Conservation (phyloP, 108 stramenopile genomes). For the Fistulifera solaris region DNA sequence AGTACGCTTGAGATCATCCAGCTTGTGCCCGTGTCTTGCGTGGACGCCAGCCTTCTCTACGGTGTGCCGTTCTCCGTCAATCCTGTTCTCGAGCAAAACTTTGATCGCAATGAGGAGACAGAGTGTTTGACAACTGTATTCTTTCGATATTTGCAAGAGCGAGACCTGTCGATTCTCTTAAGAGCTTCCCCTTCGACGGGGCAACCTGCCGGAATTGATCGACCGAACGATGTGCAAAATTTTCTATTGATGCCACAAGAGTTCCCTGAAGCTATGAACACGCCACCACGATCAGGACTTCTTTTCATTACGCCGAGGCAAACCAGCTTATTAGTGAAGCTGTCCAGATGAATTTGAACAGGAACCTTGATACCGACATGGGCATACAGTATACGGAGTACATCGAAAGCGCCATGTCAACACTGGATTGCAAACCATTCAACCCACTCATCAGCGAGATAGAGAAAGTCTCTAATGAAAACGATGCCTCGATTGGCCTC, state of each 20-base stretch:
- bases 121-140: not conserved
- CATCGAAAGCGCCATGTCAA: not conserved
- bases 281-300: not conserved
- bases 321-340: constrained; percentile 1
- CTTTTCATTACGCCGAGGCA: constrained; percentile 4
- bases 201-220: not conserved
- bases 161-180: constrained; percentile 3
- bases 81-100: not conserved
- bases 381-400: not conserved
- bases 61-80: constrained; percentile 5
- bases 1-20: not conserved
- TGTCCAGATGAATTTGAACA: too few species aligned
- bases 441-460: not conserved
- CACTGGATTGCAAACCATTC: not conserved
- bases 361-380: not conserved
- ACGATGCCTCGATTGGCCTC: not conserved
- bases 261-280: not conserved
- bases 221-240: not conserved
- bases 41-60: constrained; percentile 3
- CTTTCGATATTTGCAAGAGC: constrained; percentile 2
- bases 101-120: not conserved
- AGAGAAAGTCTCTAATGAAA: not conserved
- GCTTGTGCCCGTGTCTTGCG: not conserved
- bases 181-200: not conserved
- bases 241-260: constrained; percentile 3